phyloP scores from a whole-genome alignment of 2,329 filamentous ascomycete species.

The Tolypocladium tropicale region DNA sequence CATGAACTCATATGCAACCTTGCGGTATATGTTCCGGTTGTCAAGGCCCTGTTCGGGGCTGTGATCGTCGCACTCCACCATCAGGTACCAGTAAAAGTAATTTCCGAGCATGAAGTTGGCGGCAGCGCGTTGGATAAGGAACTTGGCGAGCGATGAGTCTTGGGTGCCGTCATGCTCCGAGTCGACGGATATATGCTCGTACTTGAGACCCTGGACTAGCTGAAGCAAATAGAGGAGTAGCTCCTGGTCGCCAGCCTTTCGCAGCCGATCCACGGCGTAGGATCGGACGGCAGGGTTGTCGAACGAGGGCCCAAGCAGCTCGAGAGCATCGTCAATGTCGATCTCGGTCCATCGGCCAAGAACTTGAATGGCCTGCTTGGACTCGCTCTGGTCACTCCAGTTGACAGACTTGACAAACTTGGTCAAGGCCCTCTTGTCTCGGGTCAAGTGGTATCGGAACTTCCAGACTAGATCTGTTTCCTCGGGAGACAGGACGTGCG shows the following conservation, averaged over 20 bases:
- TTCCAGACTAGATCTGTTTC: conserved; percentile 98
- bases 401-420: conserved; percentile 98
- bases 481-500: conserved; percentile 75
- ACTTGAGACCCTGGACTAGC: conserved; percentile 91
- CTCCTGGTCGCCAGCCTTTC: conserved; percentile 88
- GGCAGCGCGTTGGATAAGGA: conserved; percentile 79
- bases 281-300: conserved; percentile 80
- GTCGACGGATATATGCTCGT: conserved; percentile 65
- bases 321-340: conserved; percentile 90
- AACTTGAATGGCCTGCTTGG: conserved; percentile 80
- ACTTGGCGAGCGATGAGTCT: conserved; percentile 79
- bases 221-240: conserved; percentile 85
- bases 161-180: conserved; percentile 44
- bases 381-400: conserved; percentile 79
- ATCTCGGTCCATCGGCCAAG: conserved; percentile 93
- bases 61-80: conserved; percentile 89
- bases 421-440: conserved; percentile 85
- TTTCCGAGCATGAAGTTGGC: conserved; percentile 87
- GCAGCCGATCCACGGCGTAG: conserved; percentile 84
- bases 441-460: conserved; percentile 86
- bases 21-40: conserved; percentile 78
- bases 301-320: conserved; percentile 85
- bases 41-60: conserved; percentile 64
- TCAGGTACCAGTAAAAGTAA: conserved; percentile 96
- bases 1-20: conserved; percentile 96